phyloP scores from a whole-genome alignment of 805 yeast species.

The Starmerella bacillaris region DNA sequence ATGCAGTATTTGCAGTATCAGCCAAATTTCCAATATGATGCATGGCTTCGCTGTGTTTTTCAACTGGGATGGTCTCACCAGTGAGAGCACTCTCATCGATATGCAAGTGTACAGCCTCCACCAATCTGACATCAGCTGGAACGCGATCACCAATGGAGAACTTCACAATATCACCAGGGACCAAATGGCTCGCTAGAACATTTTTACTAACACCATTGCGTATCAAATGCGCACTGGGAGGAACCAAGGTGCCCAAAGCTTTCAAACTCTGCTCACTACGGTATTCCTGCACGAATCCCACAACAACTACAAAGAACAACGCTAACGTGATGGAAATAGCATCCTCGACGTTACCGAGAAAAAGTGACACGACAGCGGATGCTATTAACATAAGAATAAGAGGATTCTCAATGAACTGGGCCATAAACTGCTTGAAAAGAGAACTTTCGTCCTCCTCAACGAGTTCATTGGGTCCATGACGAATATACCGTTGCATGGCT shows the following conservation, averaged over 20 bases:
- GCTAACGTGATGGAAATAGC: constrained; percentile 89
- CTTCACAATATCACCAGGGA: constrained; percentile 89
- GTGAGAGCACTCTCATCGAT: constrained; percentile 90
- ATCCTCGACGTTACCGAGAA: constrained; percentile 94
- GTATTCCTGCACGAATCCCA: constrained; percentile 94
- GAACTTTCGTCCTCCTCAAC: constrained; percentile 60
- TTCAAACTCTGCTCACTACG: constrained; percentile 87
- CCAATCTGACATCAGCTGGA: constrained; percentile 83
- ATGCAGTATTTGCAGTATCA: constrained; percentile 64
- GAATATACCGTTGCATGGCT: constrained; percentile 54
- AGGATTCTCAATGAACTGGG: constrained; percentile 79
- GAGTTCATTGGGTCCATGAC: constrained; percentile 72
- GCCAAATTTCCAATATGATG: constrained; percentile 12
- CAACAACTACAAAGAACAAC: constrained; percentile 79
- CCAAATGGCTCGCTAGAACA: constrained; percentile 72
- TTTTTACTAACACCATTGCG: constrained; percentile 62
- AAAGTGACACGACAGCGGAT: constrained; percentile 67
- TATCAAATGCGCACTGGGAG: constrained; percentile 87
- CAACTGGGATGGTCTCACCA: constrained; percentile 84
- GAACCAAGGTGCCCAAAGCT: constrained; percentile 82
- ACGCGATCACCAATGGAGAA: constrained; percentile 86
- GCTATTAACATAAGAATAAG: constrained; percentile 74
- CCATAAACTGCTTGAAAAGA: constrained; percentile 49
- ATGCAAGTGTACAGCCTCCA: constrained; percentile 57
- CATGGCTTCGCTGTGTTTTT: constrained; percentile 38